Conservation (phyloP, 257 asterid genomes). For the Nyctanthes arbortristis region DNA sequence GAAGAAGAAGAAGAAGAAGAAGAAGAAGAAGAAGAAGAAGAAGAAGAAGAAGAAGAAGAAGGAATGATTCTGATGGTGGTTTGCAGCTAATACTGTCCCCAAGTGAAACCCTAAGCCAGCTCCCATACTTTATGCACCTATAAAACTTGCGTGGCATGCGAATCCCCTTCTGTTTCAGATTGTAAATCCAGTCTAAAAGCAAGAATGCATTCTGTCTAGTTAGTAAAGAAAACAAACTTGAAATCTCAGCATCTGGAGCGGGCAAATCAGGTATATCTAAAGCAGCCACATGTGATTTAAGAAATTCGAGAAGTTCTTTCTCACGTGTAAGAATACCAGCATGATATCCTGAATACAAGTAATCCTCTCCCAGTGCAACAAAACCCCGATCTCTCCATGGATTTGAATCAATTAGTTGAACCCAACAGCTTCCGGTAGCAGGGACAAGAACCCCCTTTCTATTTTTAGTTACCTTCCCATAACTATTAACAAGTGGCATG, state of each 20-base stretch:
- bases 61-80: conserved; percentile 38
- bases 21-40: too few species aligned
- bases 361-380: conserved; percentile 37
- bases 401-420: conserved; percentile 37
- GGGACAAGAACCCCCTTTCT: conserved; percentile 35
- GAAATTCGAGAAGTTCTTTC: conserved; percentile 29
- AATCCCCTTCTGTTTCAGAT: neutral
- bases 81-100: conserved; percentile 25
- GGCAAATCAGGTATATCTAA: conserved; percentile 35
- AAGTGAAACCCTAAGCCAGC: conserved; percentile 34
- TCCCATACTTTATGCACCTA: conserved; percentile 28
- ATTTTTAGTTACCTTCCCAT: conserved; percentile 18
- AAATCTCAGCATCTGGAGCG: conserved; percentile 31
- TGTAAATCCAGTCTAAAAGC: conserved; percentile 32
- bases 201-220: conserved; percentile 34
- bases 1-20: too few species aligned
- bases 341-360: conserved; percentile 25
- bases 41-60: too few species aligned
- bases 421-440: conserved; percentile 39
- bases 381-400: conserved; percentile 34
- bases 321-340: conserved; percentile 29
- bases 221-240: conserved; percentile 25
- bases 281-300: conserved; percentile 26
- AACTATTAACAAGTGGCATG: conserved; percentile 30
- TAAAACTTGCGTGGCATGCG: conserved; percentile 23